Percentiles rank a stretch among this genome's conserved stretches.
Conservation (phyloP, 768 basidiomycete species). For the Serpula lacrymans region DNA sequence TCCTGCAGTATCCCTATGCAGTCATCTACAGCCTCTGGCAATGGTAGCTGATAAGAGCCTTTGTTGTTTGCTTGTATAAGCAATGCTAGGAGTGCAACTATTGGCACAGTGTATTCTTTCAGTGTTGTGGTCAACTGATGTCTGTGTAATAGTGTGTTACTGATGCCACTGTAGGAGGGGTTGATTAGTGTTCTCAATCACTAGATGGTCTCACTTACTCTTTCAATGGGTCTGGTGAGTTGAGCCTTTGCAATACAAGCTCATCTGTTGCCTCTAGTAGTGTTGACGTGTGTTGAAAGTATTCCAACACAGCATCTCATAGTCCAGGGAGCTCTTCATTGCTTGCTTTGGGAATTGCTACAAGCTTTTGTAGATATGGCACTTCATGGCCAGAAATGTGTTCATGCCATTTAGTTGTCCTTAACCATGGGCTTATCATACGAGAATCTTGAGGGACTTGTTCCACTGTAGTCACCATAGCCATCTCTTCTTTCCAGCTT, state of each 20-base stretch:
- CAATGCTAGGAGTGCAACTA: conserved; percentile 2
- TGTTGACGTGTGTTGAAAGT: not conserved
- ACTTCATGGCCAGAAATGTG: not conserved
- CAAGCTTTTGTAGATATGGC: not conserved
- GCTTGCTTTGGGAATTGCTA: not conserved
- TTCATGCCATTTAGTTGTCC: conserved; percentile 8
- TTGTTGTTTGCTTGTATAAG: not conserved
- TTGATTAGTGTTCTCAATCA: not conserved
- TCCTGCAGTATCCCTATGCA: not conserved
- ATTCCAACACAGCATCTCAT: not conserved
- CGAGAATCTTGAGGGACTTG: not conserved
- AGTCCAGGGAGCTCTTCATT: not conserved
- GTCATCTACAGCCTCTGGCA: not conserved
- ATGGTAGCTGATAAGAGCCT: not conserved
- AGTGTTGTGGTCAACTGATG: conserved; percentile 12
- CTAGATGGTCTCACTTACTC: conserved; percentile 1
- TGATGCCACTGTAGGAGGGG: conserved; percentile 11
- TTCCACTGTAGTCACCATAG: too few relatives aligned
- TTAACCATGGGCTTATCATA: conserved; percentile 5
- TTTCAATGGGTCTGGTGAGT: conserved; percentile 8
- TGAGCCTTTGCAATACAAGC: conserved; percentile 6
- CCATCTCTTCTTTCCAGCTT: too few relatives aligned
- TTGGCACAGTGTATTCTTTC: conserved; percentile 8
- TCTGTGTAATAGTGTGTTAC: conserved; percentile 19
- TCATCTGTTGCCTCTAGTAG: conserved; percentile 5